Base-by-base conservation (phyloP, 2,329 filamentous ascomycete genomes). In the Dothideomycetes sp. region DNA sequence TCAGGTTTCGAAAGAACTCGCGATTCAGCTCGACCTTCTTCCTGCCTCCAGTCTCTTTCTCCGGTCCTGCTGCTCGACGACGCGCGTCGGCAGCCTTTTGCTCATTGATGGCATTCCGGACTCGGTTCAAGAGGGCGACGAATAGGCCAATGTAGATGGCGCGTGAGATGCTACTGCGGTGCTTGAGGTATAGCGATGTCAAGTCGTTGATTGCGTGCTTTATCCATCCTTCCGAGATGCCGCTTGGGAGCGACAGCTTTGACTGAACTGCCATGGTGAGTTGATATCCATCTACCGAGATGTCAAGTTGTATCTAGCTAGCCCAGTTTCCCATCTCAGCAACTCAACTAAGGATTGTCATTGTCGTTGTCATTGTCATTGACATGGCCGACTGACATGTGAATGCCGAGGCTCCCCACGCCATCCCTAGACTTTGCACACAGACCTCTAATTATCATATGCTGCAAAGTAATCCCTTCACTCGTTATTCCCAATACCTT, bases 21-120 rank as follows among this genome's bases (percentile, higher is more conserved):
- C 86, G 74, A 60, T 98, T 93, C 51, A 98, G 68, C 64, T 94
- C 89, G 41, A 95, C 88, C 66, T 85, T 86, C 55, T 74, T 75
- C 49, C 50, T 56, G 34, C 49, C 62, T 8, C 56, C 43, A 35
- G 32, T 41, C 43, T 63, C 62, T 19, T 57, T 61, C 11, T 62
- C 61, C 24, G 50, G 47, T 11, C 50, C 32, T 0, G 49, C 55
- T 58, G 72, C 51, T 60, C 77, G 54, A 63, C 73, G 55, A 57
- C 78, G 61, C 59, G 72, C 54, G 50, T 78, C 74, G 5, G 77
- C 75, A 12, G 84, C 84, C 61, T 94, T 94, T 61, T 96, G 35
- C 60, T 95, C 88, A 45, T 83, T 80, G 56, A 96, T 82, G 53
- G 89, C 88, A 74, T 86, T 80, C 53, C 88, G 86, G 41, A 96